Conservation (phyloP, 2,329 filamentous ascomycete genomes). For the Monilinia fructigena region DNA sequence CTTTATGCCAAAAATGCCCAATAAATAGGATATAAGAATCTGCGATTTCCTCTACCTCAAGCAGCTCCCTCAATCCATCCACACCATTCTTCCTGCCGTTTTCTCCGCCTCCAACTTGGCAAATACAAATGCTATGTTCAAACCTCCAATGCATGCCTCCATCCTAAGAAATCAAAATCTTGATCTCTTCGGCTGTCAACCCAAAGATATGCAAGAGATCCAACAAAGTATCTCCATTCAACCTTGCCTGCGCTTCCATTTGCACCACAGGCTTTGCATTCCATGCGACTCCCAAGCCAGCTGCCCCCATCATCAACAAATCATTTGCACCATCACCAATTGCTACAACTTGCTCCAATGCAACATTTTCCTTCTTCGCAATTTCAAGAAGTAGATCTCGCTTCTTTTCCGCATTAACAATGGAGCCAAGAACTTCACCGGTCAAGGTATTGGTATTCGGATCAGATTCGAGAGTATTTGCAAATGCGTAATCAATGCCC, state of each 20-base stretch:
- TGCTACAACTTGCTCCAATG: conserved; percentile 66
- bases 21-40: not conserved
- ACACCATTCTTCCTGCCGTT: too few relatives aligned
- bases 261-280: conserved; percentile 83
- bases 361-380: conserved; percentile 63
- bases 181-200: conserved; percentile 63
- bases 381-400: conserved; percentile 69
- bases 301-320: conserved; percentile 72
- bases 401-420: conserved; percentile 77
- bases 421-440: conserved; percentile 68
- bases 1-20: not conserved
- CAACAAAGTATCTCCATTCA: conserved; percentile 69
- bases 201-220: conserved; percentile 76
- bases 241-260: conserved; percentile 67
- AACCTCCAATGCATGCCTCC: not conserved
- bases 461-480: conserved; percentile 76
- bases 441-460: conserved; percentile 58
- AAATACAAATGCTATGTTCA: not conserved
- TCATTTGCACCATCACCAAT: conserved; percentile 84
- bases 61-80: not conserved
- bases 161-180: conserved; percentile 42
- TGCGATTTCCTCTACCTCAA: not conserved
- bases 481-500: conserved; percentile 82
- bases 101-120: not conserved
- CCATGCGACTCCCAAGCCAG: conserved; percentile 77